phyloP scores from a whole-genome alignment of 192 early-diverging fungal genomes.

The Backusella sp. region DNA sequence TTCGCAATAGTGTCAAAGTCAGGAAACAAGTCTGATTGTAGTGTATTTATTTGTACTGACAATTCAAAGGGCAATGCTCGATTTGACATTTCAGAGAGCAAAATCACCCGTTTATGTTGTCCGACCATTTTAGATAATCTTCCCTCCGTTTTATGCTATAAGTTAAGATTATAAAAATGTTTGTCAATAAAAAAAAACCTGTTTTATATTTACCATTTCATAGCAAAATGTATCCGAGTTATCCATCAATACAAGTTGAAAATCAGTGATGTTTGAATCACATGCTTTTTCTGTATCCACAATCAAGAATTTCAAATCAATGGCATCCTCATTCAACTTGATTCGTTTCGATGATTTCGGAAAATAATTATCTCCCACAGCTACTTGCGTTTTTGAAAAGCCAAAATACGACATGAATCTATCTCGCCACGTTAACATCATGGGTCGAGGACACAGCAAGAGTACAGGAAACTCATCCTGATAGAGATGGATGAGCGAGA shows the following conservation, averaged over 20 bases:
- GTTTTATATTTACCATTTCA: not conserved
- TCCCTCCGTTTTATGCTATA: not conserved
- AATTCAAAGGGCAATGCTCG: not conserved
- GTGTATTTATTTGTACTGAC: not conserved
- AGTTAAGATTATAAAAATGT: too few relatives aligned
- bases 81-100: not conserved
- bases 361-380: not conserved
- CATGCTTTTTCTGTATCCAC: not conserved
- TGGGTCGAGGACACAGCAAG: not conserved
- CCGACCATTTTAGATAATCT: not conserved
- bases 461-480: not conserved
- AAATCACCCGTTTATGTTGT: not conserved
- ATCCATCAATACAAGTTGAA: not conserved
- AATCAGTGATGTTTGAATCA: not conserved
- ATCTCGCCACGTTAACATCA: not conserved
- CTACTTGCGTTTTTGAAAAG: not conserved
- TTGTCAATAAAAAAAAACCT: too few relatives aligned
- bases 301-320: not conserved
- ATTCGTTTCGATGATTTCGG: not conserved
- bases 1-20: not conserved
- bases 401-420: not conserved
- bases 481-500: not conserved
- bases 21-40: not conserved
- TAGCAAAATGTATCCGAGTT: not conserved
- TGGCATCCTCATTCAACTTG: not conserved